Conservation (phyloP, 768 basidiomycete genomes). For the Lactarius deliciosus region DNA sequence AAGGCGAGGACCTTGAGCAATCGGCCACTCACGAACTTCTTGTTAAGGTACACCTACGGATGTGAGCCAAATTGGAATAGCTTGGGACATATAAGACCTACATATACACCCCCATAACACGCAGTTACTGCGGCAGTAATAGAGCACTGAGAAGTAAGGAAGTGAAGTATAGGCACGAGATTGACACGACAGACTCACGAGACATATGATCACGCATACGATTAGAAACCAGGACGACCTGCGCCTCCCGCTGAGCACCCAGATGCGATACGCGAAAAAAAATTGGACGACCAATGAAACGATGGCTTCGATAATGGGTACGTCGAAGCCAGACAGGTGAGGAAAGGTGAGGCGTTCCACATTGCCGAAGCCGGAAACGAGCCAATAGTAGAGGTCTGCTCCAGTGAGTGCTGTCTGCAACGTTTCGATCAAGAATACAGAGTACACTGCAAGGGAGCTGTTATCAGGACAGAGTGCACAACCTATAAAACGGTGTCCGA, state of each 20-base stretch:
- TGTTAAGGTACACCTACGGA: neutral
- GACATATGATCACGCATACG: neutral
- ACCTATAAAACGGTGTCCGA: neutral
- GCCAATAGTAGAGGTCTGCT: conserved; percentile 35
- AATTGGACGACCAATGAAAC: conserved; percentile 35
- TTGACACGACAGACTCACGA: neutral
- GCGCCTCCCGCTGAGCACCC: conserved; percentile 8
- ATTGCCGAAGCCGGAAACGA: conserved; percentile 36
- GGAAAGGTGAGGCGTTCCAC: conserved; percentile 28
- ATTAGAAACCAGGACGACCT: neutral
- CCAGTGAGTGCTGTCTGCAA: conserved; percentile 33
- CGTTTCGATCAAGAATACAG: conserved; percentile 32
- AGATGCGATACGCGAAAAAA: conserved; percentile 38
- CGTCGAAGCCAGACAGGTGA: conserved; percentile 32
- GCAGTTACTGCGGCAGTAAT: neutral
- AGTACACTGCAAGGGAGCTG: conserved; percentile 30
- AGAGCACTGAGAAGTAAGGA: neutral
- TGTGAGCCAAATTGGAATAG: neutral
- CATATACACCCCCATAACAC: neutral
- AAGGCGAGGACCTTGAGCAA: neutral
- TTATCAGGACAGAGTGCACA: neutral
- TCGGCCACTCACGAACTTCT: neutral
- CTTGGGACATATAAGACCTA: neutral
- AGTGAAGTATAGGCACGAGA: neutral
- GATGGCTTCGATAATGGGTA: conserved; percentile 34